These are phyloP conservation scores for Monilinia polystroma DNA, from an alignment of 2,329 filamentous ascomycete genomes.

Conservation along the genomic window DNA sequence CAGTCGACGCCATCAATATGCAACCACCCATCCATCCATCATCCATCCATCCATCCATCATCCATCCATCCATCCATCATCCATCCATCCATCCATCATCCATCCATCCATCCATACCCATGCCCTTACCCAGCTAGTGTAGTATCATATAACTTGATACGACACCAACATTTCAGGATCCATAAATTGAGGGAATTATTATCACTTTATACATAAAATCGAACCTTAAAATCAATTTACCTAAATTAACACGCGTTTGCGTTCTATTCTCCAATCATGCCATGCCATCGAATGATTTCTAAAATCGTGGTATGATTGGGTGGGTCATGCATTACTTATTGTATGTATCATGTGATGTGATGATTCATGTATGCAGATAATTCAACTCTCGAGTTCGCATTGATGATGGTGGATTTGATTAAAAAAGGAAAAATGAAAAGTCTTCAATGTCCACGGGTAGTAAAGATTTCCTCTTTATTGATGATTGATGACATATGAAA, in stretches of 20 bases:
- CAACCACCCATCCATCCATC: neutral
- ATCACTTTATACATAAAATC: neutral
- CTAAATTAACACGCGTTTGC: neutral
- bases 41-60: neutral
- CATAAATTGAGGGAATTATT: slow-evolving; percentile 15
- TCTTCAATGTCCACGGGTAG: no score
- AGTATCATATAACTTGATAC: no score
- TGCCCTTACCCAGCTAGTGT: no score
- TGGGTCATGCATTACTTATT: neutral
- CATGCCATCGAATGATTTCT: slow-evolving; percentile 7
- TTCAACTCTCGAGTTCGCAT: neutral
- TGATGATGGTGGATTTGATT: neutral
- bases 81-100: no score
- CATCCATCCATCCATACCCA: neutral
- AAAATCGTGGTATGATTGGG: slow-evolving; percentile 12
- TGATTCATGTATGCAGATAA: no score
- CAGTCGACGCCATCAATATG: neutral
- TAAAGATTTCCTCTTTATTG: neutral
- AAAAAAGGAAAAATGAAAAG: neutral
- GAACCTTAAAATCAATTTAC: neutral
- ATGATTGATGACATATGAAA: neutral
- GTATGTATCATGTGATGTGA: neutral
- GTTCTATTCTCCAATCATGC: neutral
- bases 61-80: neutral
- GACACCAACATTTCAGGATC: neutral